Conservation (phyloP, 257 asterid species). For the Anisodus acutangulus region DNA sequence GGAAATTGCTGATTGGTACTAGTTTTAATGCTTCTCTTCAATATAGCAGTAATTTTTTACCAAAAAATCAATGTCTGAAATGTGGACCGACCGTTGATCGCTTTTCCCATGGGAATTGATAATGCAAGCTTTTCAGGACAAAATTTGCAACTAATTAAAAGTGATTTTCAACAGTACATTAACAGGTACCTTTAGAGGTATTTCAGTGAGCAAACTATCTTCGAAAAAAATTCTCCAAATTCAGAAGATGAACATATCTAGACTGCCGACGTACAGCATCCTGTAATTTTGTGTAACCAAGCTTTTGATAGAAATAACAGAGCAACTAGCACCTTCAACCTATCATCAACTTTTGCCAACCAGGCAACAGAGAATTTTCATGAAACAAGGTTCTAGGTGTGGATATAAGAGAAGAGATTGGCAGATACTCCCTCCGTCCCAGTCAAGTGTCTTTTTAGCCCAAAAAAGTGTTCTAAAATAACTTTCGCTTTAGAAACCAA, state of each 20-base stretch:
- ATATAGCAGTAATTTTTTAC: not conserved
- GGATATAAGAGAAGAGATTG: not conserved
- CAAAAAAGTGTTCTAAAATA: not conserved
- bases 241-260: slow-evolving; percentile 3
- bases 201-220: not conserved
- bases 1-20: not conserved
- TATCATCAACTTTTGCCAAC: slow-evolving; percentile 12
- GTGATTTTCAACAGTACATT: not conserved
- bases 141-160: not conserved
- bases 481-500: not conserved
- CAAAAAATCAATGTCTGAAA: not conserved
- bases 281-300: not conserved
- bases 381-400: not conserved
- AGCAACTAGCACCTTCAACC: not conserved
- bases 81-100: not conserved
- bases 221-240: not conserved
- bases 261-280: not conserved
- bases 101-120: not conserved
- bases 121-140: slow-evolving; percentile 1
- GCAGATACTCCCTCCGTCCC: not conserved
- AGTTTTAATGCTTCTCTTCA: not conserved
- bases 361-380: not conserved
- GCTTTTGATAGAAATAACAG: not conserved
- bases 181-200: not conserved
- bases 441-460: not conserved